These are phyloP conservation scores for Penicillium turbatum DNA, from an alignment of 495 filamentous ascomycete genomes.

Conservation along the genomic window DNA sequence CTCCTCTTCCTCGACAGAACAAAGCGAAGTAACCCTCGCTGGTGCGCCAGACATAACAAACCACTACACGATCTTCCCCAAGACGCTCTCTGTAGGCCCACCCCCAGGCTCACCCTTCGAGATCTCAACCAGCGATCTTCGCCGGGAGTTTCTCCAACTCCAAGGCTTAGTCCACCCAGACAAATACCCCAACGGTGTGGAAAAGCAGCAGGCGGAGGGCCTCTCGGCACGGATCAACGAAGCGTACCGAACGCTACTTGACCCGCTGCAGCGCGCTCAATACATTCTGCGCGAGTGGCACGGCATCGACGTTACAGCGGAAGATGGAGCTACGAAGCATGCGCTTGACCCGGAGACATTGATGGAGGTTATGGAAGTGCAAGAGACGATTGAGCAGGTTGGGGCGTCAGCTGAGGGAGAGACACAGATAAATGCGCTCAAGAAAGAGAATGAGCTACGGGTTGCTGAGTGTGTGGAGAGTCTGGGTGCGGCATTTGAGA, in stretches of 20 bases:
- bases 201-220: constrained; percentile 63
- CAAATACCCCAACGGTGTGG: constrained; percentile 51
- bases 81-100: constrained; percentile 71
- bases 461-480: constrained; percentile 54
- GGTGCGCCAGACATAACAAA: constrained; percentile 45
- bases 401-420: constrained; percentile 51
- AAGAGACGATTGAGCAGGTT: constrained; percentile 76
- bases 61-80: constrained; percentile 85
- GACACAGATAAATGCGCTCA: constrained; percentile 57
- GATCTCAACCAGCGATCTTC: constrained; percentile 61
- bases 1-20: constrained; percentile 4
- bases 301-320: constrained; percentile 66
- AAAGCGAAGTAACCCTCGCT: constrained; percentile 8
- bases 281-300: constrained; percentile 67
- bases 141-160: constrained; percentile 78
- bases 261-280: constrained; percentile 75
- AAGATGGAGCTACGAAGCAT: constrained; percentile 61
- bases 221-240: constrained; percentile 78
- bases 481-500: constrained; percentile 60
- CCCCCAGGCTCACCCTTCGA: constrained; percentile 74
- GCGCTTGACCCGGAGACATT: constrained; percentile 67
- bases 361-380: constrained; percentile 81
- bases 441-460: constrained; percentile 61
- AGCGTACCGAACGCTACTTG: constrained; percentile 76
- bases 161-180: constrained; percentile 83